Conservation (phyloP, 2,329 filamentous ascomycete species). For the Bertia moriformis region DNA sequence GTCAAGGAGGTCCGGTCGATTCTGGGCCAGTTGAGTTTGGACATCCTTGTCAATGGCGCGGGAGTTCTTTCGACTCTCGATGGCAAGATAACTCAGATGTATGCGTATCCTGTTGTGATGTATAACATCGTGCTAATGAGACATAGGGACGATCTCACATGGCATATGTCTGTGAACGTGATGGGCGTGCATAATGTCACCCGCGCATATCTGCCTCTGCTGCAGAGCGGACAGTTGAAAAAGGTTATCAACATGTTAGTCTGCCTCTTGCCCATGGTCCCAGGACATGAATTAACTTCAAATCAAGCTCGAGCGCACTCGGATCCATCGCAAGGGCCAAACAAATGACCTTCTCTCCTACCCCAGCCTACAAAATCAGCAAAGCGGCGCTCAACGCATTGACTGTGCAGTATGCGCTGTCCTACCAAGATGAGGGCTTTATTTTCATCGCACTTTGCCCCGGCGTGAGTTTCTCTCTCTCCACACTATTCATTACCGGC, state of each 20-base stretch:
- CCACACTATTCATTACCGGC: slow-evolving; percentile 4
- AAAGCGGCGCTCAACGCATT: slow-evolving; percentile 32
- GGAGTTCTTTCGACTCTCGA: slow-evolving; percentile 18
- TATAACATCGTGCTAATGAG: no score
- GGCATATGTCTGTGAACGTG: no score
- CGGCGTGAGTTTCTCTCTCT: slow-evolving; percentile 18
- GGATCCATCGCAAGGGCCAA: slow-evolving; percentile 20
- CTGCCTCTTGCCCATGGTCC: slow-evolving; percentile 6
- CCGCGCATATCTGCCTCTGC: slow-evolving; percentile 23
- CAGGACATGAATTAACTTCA: slow-evolving; percentile 1
- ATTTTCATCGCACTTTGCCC: slow-evolving; percentile 24
- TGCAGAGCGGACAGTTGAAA: slow-evolving; percentile 20
- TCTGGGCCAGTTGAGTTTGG: slow-evolving; percentile 21
- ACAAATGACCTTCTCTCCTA: slow-evolving; percentile 7
- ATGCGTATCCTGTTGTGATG: no score
- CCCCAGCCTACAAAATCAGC: slow-evolving; percentile 24
- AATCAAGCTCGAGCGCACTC: slow-evolving; percentile 20
- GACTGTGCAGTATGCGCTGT: slow-evolving; percentile 24
- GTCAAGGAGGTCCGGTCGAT: slow-evolving; percentile 12
- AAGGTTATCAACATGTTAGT: slow-evolving; percentile 26
- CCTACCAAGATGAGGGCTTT: slow-evolving; percentile 21
- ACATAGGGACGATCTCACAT: no score
- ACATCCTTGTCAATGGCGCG: slow-evolving; percentile 29
- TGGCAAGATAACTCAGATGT: slow-evolving; percentile 21
- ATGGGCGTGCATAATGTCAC: no score